phyloP scores from a whole-genome alignment of 208 protist species.

The Herpetomonas samuelpessoai region DNA sequence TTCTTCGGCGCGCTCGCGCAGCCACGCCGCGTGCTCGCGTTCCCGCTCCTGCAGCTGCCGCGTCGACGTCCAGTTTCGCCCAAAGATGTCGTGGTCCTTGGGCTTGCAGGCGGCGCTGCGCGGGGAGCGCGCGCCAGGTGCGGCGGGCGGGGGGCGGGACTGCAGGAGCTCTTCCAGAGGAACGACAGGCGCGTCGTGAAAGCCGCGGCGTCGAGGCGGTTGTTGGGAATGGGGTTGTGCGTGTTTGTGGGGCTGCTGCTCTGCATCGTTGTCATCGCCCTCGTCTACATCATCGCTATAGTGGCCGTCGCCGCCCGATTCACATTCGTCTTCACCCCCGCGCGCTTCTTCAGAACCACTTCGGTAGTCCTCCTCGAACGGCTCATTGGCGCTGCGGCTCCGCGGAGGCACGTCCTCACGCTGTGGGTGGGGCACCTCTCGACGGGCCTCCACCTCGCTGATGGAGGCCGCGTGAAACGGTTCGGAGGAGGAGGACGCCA shows the following conservation, averaged over 20 bases:
- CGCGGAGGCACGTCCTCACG: background rate
- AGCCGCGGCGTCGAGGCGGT: background rate
- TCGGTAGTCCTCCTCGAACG: constrained; percentile 6
- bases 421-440: background rate
- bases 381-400: background rate
- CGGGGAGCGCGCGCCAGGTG: background rate
- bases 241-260: background rate
- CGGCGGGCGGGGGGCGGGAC: too few relatives aligned
- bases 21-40: background rate
- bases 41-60: background rate
- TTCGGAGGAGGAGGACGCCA: too few relatives aligned
- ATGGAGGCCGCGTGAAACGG: too few relatives aligned
- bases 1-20: background rate
- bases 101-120: background rate
- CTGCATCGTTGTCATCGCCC: background rate
- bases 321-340: constrained; percentile 6
- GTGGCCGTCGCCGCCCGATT: background rate
- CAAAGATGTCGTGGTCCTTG: constrained; percentile 15
- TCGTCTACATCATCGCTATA: background rate
- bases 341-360: background rate
- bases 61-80: background rate
- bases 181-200: background rate
- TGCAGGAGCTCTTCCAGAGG: too few relatives aligned
- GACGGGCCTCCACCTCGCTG: background rate
- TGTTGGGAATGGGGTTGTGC: background rate